Base-by-base conservation (phyloP, 352 stramenopile species). In the Stramenopiles sp. region DNA sequence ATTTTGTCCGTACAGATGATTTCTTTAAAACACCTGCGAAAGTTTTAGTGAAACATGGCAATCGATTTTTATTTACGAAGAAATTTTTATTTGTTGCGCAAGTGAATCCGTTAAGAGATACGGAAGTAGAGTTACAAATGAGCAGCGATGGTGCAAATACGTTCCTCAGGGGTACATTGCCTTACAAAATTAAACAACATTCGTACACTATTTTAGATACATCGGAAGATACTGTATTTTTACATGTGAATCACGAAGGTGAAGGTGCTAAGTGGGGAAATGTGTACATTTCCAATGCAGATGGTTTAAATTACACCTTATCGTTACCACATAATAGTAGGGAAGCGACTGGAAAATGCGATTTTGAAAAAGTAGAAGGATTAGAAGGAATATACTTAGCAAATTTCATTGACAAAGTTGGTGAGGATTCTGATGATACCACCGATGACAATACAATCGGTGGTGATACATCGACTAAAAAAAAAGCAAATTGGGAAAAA, bases 371-470 rank as follows among this genome's bases (percentile, higher is more conserved):
- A n/a, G 30, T 82, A 43, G 78, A 80, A 29, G 79, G 78, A 63
- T 29, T 82, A 23, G 80, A 82, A 63, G 80, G 80, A 31, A 79
- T 82, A n/a, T 82, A 82, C 80, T 33, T 82, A 7, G 80, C 80
- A 31, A 82, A 82, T 32, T 82, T 74, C 63, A 38, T 82, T 27
- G 53, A 69, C 53, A 69, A 23, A 27, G 53, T 69, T 27, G 53
- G 53, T 27, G 27, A 27, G 20, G 53, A 69, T 69, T 69, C 53
- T 20, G 53, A 69, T 27, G 53, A 69, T 27, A 69, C 53, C 20
- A 69, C 53, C 20, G 53, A 69, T 27, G 53, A 69, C 53, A 69
- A 7, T 23, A 82, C 30, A 78, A 82, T 74, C 63, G 65, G 1
- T 63, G 74, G 4, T 78, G 79, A 30, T 31, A 80, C 43, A 74